Evolutionary conservation across 2,329 filamentous ascomycete species (phyloP).

Genomic region (Claviceps monticola): DNA sequence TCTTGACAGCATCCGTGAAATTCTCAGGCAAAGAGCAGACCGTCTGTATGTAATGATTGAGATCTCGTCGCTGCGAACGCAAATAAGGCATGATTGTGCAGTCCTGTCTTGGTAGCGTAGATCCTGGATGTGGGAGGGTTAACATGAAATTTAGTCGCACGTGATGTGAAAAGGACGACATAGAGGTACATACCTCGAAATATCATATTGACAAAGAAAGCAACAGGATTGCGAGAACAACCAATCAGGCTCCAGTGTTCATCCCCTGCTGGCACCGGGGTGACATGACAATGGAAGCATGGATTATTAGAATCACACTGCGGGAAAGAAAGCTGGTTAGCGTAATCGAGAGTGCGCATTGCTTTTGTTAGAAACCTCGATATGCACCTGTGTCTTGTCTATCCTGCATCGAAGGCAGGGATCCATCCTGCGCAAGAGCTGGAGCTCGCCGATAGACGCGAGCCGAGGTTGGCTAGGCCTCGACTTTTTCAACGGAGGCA

Average conservation of each 20-base stretch:
- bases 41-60: conserved; percentile 38
- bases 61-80: conserved; percentile 30
- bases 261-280: conserved; percentile 21
- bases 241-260: conserved; percentile 36
- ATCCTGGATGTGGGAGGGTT: conserved; percentile 17
- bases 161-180: neutral
- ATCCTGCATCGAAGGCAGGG: conserved; percentile 39
- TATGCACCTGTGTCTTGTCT: conserved; percentile 29
- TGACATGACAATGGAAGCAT: conserved; percentile 32
- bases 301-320: conserved; percentile 39
- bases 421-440: conserved; percentile 31
- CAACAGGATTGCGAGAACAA: conserved; percentile 36
- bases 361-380: neutral
- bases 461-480: conserved; percentile 38
- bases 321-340: neutral
- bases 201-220: conserved; percentile 33
- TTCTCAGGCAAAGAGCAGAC: conserved; percentile 29
- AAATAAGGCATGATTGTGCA: conserved; percentile 38
- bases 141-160: neutral
- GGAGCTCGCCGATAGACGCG: conserved; percentile 43
- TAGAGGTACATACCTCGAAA: conserved; percentile 29
- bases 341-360: neutral
- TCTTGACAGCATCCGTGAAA: conserved; percentile 26
- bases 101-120: conserved; percentile 32
- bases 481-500: conserved; percentile 41